phyloP scores from a whole-genome alignment of 768 basidiomycete genomes.

The Trametes elegans region DNA sequence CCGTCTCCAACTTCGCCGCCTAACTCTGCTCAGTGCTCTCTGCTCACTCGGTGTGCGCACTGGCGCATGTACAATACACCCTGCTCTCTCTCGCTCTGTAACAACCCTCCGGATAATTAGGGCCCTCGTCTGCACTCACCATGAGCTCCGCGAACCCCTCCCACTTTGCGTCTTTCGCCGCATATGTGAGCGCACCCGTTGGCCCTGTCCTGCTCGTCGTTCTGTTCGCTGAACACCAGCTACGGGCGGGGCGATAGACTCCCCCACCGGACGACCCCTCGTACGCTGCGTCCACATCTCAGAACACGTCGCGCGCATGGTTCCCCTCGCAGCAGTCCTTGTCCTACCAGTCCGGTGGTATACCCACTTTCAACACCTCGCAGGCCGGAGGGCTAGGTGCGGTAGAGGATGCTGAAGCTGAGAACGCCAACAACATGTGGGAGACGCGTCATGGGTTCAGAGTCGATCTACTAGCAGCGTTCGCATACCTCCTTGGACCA shows the following conservation, averaged over 20 bases:
- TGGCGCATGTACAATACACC: neutral
- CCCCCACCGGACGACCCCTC: slow-evolving; percentile 58
- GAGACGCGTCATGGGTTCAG: slow-evolving; percentile 67
- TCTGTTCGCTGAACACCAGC: neutral
- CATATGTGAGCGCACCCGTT: slow-evolving; percentile 46
- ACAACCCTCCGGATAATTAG: slow-evolving; percentile 9
- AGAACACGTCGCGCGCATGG: slow-evolving; percentile 40
- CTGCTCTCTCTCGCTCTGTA: slow-evolving; percentile 7
- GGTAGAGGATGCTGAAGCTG: slow-evolving; percentile 38
- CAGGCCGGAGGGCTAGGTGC: slow-evolving; percentile 36
- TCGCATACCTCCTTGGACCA: slow-evolving; percentile 67
- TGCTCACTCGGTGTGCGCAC: no score
- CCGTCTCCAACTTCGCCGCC: slow-evolving; percentile 4
- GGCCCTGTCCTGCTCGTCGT: neutral
- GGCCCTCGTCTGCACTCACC: neutral
- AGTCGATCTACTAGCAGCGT: slow-evolving; percentile 64
- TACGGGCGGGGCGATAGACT: slow-evolving; percentile 36
- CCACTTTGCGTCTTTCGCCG: slow-evolving; percentile 53
- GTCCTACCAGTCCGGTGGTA: slow-evolving; percentile 72
- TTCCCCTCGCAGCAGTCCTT: slow-evolving; percentile 41
- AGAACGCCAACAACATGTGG: slow-evolving; percentile 55
- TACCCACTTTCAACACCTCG: slow-evolving; percentile 54
- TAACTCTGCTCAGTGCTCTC: neutral
- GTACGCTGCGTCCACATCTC: slow-evolving; percentile 19
- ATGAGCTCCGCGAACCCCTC: slow-evolving; percentile 36